phyloP scores from a whole-genome alignment of 805 yeast genomes.

The Metschnikowia shivogae region DNA sequence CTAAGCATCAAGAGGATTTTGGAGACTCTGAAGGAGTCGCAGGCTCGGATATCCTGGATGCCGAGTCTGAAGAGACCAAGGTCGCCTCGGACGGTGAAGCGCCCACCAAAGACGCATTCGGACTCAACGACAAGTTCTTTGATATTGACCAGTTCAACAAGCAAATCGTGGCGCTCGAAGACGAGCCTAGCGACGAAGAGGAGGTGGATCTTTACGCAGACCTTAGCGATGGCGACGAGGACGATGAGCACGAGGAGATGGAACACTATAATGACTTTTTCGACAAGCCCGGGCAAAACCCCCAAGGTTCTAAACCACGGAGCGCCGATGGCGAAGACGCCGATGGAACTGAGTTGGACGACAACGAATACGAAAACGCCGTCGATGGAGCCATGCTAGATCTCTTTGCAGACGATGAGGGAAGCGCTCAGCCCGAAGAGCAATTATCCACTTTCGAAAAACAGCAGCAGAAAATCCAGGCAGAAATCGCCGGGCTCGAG shows the following conservation, averaged over 20 bases:
- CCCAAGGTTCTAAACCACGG: slow-evolving; percentile 20
- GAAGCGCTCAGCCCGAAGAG: slow-evolving; percentile 19
- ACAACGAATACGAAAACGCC: slow-evolving; percentile 59
- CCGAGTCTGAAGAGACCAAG: slow-evolving; percentile 14
- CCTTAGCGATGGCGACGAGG: slow-evolving; percentile 40
- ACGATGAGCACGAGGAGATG: slow-evolving; percentile 38
- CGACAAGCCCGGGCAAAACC: slow-evolving; percentile 38
- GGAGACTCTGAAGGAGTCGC: no score
- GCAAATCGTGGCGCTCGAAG: slow-evolving; percentile 65
- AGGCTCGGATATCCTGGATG: slow-evolving; percentile 14
- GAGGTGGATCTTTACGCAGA: slow-evolving; percentile 44
- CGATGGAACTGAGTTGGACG: slow-evolving; percentile 38
- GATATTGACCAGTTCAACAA: slow-evolving; percentile 79
- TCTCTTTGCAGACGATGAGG: slow-evolving; percentile 45
- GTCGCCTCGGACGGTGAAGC: slow-evolving; percentile 11
- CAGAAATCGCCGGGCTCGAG: slow-evolving; percentile 76
- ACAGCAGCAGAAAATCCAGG: slow-evolving; percentile 71
- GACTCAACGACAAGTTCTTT: slow-evolving; percentile 80
- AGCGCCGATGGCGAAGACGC: slow-evolving; percentile 37
- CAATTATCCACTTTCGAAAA: slow-evolving; percentile 73
- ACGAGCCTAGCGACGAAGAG: slow-evolving; percentile 24
- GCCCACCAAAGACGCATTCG: slow-evolving; percentile 47
- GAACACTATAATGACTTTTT: slow-evolving; percentile 66
- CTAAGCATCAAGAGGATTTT: slow-evolving; percentile 2
- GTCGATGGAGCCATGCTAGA: slow-evolving; percentile 61